Evolutionary conservation across 2,329 filamentous ascomycete genomes (phyloP), one percentile per base, ranked within the genome.

Genomic region (Fusarium nanum): DNA sequence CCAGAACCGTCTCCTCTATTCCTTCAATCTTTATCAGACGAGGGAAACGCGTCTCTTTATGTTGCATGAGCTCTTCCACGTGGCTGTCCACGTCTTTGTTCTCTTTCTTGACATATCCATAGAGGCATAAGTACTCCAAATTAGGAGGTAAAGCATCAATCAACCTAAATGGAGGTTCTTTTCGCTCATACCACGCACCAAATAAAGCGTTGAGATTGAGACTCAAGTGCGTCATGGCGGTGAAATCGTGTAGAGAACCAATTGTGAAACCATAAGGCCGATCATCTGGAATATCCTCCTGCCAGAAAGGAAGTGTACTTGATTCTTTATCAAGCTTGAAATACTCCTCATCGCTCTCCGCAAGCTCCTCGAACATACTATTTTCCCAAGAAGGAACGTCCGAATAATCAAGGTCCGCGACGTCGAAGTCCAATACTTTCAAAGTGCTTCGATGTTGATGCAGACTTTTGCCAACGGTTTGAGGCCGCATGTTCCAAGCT

Each of bases 111-210:
- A 16, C n/a, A 28, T 66, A 66, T 7, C 45, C 67, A 18, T 47
- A 63, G 5, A 71, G 44, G 25, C 23, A 63, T 2, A 66, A 5
- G 22, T 58, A 60, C 47, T 71, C 34, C 11, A 71, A 20, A 3
- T 14, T 50, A 5, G 37, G 45, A 28, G 58, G 23, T 4, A 61
- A 30, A 4, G 23, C 37, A 60, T 45, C 28, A 8, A 25, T 6
- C 3, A 59, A 7, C 13, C 28, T 2, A 16, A 28, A 44, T 1
- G 16, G 58, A 8, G 27, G 44, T 9, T 58, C 28, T n/a, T 34
- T 12, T 2, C 22, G 16, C 10, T 22, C 9, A 27, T 23, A 14
- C 7, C 6, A 16, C 3, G 54, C 32, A 6, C 34, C 54, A 9
- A 59, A 37, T 5, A 49, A 7, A 34, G 44, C 16, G 2, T 20